phyloP scores from a whole-genome alignment of 192 early-diverging fungal species.

The Entomortierella beljakovae region DNA sequence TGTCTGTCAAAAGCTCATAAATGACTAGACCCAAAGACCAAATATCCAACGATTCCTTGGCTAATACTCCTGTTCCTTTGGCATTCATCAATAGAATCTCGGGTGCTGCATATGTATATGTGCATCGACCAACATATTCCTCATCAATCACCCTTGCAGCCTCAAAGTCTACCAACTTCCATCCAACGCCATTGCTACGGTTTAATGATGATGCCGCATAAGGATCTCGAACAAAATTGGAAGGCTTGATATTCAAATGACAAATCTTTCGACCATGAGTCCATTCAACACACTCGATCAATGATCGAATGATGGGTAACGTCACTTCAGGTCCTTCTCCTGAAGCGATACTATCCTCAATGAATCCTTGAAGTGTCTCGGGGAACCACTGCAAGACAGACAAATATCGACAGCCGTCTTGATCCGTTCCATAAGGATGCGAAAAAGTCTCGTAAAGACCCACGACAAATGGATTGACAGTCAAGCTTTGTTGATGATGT shows the following conservation, averaged over 20 bases:
- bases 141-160: constrained; percentile 61
- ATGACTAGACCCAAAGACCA: constrained; percentile 63
- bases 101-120: constrained; percentile 60
- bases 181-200: constrained; percentile 8
- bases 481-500: constrained; percentile 24
- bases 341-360: constrained; percentile 21
- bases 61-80: constrained; percentile 47
- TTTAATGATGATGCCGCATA: constrained; percentile 17
- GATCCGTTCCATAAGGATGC: constrained; percentile 23
- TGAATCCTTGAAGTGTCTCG: constrained; percentile 30
- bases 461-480: constrained; percentile 32
- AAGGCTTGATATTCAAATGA: constrained; percentile 48
- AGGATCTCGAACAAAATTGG: constrained; percentile 51
- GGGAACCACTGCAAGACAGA: constrained; percentile 49
- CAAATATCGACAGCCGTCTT: constrained; percentile 24
- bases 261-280: constrained; percentile 46
- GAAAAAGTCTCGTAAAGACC: constrained; percentile 50
- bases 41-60: constrained; percentile 56
- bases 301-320: constrained; percentile 25
- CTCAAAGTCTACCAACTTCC: constrained; percentile 68
- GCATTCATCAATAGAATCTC: constrained; percentile 53
- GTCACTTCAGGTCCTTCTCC: constrained; percentile 38
- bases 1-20: constrained; percentile 51
- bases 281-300: constrained; percentile 45
- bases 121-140: constrained; percentile 61